Conservation (phyloP, 257 asterid genomes). For the Striga asiatica region DNA sequence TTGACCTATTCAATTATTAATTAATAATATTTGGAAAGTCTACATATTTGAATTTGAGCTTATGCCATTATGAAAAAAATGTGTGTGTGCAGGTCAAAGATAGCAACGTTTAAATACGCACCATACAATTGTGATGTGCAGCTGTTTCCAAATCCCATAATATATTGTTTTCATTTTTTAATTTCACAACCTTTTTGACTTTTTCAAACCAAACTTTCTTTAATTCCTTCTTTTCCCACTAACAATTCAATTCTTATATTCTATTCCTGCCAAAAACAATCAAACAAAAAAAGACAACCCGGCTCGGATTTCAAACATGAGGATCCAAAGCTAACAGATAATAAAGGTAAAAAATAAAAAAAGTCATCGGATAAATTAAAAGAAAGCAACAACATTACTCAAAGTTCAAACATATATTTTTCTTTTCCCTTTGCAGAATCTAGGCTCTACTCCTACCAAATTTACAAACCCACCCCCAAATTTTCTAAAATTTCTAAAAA, state of each 20-base stretch:
- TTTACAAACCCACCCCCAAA: conserved; percentile 25
- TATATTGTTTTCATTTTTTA: background rate
- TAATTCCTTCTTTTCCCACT: background rate
- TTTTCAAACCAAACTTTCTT: conserved; percentile 10
- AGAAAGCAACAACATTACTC: conserved; percentile 3
- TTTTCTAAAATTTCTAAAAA: background rate
- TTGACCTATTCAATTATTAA: too few relatives aligned
- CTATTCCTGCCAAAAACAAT: background rate
- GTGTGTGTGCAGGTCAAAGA: conserved; percentile 17
- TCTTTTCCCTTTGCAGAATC: conserved; percentile 3
- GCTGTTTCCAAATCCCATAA: conserved; percentile 17
- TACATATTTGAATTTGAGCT: too few relatives aligned
- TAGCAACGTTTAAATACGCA: conserved; percentile 4
- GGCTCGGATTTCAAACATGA: conserved; percentile 21
- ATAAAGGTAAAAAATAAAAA: background rate
- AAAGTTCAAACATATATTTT: conserved; percentile 10
- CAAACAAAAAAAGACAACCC: background rate
- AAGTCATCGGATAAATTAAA: conserved; percentile 11
- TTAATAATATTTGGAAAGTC: too few relatives aligned
- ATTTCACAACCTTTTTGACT: conserved; percentile 29
- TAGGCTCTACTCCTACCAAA: conserved; percentile 31
- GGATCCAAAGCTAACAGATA: conserved; percentile 19
- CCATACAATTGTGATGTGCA: conserved; percentile 20
- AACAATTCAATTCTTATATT: too few relatives aligned
- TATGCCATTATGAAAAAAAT: background rate